Evolutionary conservation across 2,329 filamentous ascomycete species (phyloP).

Genomic region (Trichoderma semiorbis): DNA sequence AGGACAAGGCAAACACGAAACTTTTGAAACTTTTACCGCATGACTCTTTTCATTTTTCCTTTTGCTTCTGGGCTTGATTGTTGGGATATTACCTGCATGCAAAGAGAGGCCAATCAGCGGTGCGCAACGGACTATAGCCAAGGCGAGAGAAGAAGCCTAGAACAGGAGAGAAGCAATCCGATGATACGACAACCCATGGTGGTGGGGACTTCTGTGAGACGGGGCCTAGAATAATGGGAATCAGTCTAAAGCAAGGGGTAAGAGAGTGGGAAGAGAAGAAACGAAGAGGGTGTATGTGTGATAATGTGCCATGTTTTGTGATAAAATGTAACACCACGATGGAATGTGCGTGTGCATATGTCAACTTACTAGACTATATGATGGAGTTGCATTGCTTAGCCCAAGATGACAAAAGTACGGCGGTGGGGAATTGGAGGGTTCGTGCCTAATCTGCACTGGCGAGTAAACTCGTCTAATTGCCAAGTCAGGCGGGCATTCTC

Average conservation of each 20-base stretch:
- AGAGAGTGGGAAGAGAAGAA: not conserved
- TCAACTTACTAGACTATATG: not conserved
- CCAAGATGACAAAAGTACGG: not conserved
- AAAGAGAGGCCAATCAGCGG: not conserved
- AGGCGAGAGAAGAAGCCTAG: not conserved
- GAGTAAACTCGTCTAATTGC: not conserved
- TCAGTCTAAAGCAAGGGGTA: not conserved
- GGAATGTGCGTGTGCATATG: not conserved
- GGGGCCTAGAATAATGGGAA: not conserved
- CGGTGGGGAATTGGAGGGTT: constrained; percentile 4
- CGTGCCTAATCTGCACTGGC: not conserved
- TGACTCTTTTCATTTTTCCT: not conserved
- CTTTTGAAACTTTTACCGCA: not conserved
- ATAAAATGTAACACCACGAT: not conserved
- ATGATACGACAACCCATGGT: not conserved
- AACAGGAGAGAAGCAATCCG: not conserved
- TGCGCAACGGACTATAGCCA: not conserved
- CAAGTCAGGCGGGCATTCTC: not conserved
- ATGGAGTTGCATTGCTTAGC: not conserved
- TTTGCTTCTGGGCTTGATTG: not conserved
- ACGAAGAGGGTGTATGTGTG: not conserved
- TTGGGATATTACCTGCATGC: not conserved
- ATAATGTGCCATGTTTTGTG: not conserved
- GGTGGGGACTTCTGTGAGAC: not conserved
- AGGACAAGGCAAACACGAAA: not conserved